phyloP scores from a whole-genome alignment of 2,329 filamentous ascomycete species.

The Chrysoporthe puriensis region DNA sequence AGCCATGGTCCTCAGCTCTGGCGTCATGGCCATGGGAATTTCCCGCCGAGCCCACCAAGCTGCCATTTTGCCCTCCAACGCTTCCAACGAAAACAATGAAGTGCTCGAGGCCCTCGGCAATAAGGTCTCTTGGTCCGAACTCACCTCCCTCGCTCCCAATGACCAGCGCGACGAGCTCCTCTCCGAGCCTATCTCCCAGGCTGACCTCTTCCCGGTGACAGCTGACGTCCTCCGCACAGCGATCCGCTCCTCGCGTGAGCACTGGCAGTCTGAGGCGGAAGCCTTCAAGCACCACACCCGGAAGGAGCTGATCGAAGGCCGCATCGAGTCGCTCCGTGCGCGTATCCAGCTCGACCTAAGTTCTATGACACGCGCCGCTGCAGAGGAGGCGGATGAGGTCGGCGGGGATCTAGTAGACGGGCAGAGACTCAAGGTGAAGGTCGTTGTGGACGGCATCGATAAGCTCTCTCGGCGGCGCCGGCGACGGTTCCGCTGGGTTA shows the following conservation, averaged over 20 bases:
- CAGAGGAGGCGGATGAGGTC: slow-evolving; percentile 80
- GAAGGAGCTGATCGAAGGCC: slow-evolving; percentile 56
- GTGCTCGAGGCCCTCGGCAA: slow-evolving; percentile 29
- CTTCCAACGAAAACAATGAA: slow-evolving; percentile 32
- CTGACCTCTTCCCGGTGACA: slow-evolving; percentile 55
- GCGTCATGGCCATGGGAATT: slow-evolving; percentile 89
- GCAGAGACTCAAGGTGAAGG: slow-evolving; percentile 79
- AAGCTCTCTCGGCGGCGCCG: slow-evolving; percentile 73
- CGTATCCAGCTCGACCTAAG: slow-evolving; percentile 58
- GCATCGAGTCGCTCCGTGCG: slow-evolving; percentile 54
- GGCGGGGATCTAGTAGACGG: slow-evolving; percentile 75
- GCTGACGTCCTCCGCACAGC: slow-evolving; percentile 55
- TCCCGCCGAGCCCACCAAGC: slow-evolving; percentile 63
- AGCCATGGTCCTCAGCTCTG: slow-evolving; percentile 77
- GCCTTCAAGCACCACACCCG: slow-evolving; percentile 61
- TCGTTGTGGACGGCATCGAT: slow-evolving; percentile 77
- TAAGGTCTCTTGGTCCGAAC: slow-evolving; percentile 46
- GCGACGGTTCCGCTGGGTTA: slow-evolving; percentile 71
- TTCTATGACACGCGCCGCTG: slow-evolving; percentile 65
- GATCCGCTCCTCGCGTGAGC: slow-evolving; percentile 51
- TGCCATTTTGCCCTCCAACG: slow-evolving; percentile 42
- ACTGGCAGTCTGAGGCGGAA: slow-evolving; percentile 64
- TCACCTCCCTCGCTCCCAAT: slow-evolving; percentile 47
- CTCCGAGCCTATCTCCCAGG: slow-evolving; percentile 42
- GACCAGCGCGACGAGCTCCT: slow-evolving; percentile 36